Percentiles rank a stretch among this genome's conserved stretches.
Evolutionary conservation across 2,329 filamentous ascomycete species (phyloP).

Genomic region (Penicillium sp.): DNA sequence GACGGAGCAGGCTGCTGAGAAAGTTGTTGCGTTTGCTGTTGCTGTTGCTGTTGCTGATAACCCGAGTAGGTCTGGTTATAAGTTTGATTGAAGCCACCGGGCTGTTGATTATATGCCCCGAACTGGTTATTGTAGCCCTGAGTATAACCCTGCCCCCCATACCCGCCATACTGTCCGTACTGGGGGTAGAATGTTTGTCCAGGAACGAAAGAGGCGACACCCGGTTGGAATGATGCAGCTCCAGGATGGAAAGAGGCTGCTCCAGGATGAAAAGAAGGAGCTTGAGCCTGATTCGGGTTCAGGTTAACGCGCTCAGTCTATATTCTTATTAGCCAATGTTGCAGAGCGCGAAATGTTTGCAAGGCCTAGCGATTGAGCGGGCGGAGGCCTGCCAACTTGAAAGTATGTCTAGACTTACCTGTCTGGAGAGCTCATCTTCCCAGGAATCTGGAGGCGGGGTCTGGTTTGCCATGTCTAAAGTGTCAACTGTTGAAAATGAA

Average conservation of each 20-base stretch:
- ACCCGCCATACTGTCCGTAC: conserved; percentile 52
- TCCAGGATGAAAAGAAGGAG: conserved; percentile 67
- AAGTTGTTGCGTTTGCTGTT: conserved; percentile 35
- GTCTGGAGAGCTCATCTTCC: conserved; percentile 86
- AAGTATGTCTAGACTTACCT: conserved; percentile 37
- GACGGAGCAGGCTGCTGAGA: conserved; percentile 48
- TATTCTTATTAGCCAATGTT: not conserved
- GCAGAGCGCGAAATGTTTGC: not conserved
- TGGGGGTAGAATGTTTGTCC: conserved; percentile 65
- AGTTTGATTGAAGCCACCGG: conserved; percentile 47
- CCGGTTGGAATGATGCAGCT: conserved; percentile 67
- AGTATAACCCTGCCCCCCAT: too few species aligned
- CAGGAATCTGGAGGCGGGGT: conserved; percentile 58
- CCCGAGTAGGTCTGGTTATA: conserved; percentile 45
- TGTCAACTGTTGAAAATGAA: conserved; percentile 21
- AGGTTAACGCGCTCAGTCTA: conserved; percentile 73
- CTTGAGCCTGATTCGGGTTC: conserved; percentile 63
- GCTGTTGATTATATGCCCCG: conserved; percentile 48
- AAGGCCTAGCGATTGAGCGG: too few species aligned
- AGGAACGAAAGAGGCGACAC: conserved; percentile 73
- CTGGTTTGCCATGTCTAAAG: conserved; percentile 72
- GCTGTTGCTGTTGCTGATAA: conserved; percentile 55
- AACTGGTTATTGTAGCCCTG: conserved; percentile 50
- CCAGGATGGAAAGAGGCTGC: conserved; percentile 68
- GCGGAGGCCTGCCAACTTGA: too few species aligned